Evolutionary conservation across 2,329 filamentous ascomycete species (phyloP), one percentile per base, ranked within the genome.

Genomic region (Colletotrichum musae): DNA sequence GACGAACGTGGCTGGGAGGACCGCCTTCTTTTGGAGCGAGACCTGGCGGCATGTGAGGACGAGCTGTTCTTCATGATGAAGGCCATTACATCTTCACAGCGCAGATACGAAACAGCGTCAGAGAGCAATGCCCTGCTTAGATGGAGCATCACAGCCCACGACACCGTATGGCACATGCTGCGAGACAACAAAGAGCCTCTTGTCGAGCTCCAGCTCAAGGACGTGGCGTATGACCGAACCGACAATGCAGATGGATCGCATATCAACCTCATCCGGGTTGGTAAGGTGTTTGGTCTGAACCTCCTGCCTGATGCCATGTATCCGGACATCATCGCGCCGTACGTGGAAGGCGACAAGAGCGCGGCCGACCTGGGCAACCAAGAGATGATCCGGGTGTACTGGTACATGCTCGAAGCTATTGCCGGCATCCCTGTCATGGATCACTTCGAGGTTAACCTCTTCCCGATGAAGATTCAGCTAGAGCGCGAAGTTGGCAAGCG

Each of bases 41-140:
- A 99, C 77, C 84, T 99, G 58, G 89, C 94, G 10, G 90, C 90
- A 21, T 98, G 94, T 76, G 96, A 98, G 79, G 96, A 99, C 75
- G 97, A 99, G 80, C 83, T 99, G 9, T 99, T 99, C 86, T 99
- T 99, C 83, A 93, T 99, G 85, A 98, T 99, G 96, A 98, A 99
- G 76, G 97, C 96, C 47, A 99, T 99, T 78, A 99, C 96, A 1
- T 97, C 94, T 3, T 97, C 95, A 5, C 96, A 99, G 80, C 88
- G 94, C 69, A 96, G 95, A 77, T 91, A 90, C 72, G 94, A 97
- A 70, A 88, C 88, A 54, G 85, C 89, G 58, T 89, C 90, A 6
- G 89, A 94, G 72, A 92, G 91, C 65, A 95, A 89, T 69, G 94
- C 94, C 6, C 84, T 98, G 48, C 81, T 99, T 62, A 92, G 94